Base-by-base conservation (phyloP, 371 early-diverging fungal genomes). In the Mucor mucedo region DNA sequence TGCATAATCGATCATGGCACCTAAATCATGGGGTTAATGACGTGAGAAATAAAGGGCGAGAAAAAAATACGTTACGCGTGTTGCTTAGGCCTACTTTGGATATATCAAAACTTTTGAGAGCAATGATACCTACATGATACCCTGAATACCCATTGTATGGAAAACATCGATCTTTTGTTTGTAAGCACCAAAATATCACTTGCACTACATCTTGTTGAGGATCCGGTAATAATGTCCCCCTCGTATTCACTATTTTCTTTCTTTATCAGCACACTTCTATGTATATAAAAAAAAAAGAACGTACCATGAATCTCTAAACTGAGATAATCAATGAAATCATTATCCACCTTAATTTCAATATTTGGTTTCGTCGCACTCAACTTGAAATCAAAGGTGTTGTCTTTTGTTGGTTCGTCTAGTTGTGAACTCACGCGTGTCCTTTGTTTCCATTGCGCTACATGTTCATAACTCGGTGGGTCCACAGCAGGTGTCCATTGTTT, bases 171-270 rank as follows among this genome's bases (percentile, higher is more conserved):
- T 77, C 75, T 52, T 79, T 75, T 1, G 78, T 78, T 59, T 76
- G 70, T 8, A 91, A 59, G 62, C 88, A 88, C 77, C 85, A 92
- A 59, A 89, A 84, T 0, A 88, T 57, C 4, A 71, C 41, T n/a
- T 71, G 58, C 4, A 92, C 73, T 2, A 79, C 57, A 59, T 91
- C 89, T 5, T 67, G 54, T 10, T 28, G 58, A 14, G 90, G 89
- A 71, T 89, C 85, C 4, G 92, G 92, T 2, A 84, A 60, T 38
- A 81, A 55, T 3, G 77, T 63, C 1, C 69, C 82, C 47, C 82
- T 74, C 0, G 85, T 75, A 56, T 79, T 75, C 1, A 76, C 80
- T 79, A 52, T 27, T 10, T 21, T 16, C 21, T n/a, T 21, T 27
- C 9, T 27, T 47, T n/a, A 21, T 21, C 21, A 21, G 21, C 21